Base-by-base conservation (phyloP, 768 basidiomycete species). In the Suillus luteus region DNA sequence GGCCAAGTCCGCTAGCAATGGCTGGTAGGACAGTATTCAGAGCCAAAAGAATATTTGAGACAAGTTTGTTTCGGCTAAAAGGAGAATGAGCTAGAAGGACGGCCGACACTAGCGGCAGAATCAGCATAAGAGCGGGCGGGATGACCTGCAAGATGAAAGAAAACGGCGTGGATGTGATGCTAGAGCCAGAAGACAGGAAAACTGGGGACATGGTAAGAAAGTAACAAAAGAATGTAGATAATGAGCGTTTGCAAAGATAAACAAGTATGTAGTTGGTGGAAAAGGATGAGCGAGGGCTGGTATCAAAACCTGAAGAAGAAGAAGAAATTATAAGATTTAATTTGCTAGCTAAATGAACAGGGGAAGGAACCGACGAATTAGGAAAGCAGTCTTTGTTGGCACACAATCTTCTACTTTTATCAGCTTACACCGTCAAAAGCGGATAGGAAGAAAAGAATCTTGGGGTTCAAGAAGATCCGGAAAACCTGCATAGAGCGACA, bases 111-210 rank as follows among this genome's bases (percentile, higher is more conserved):
- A 71, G 31, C 3, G 72, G 62, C 22, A 73, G 48, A 65, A 65
- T 52, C 60, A 75, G 67, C 61, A 72, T 68, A 52, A 75, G 72
- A 61, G 67, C 66, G n/a, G 72, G 38, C 9, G 64, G 63, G 62
- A 77, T 62, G 66, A 58, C 27, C 17, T 58, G 57, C 17, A 31
- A 31, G 14, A 17, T 12, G 24, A 31, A 10, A 27, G 57, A 43
- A 12, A 41, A 58, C 40, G 57, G 11, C 2, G 40, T 41, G 0
- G 57, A 58, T 31, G 12, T 15, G 5, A 58, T 41, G 19, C 57
- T 41, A 31, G 57, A 5, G 27, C 40, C 1, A 31, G 57, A 40
- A 27, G 41, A 41, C 17, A 31, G 2, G 24, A 31, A 12, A 43
- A 58, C 11, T 17, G 24, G 57, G 31, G 57, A 43, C 40, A 58